Evolutionary conservation across 2,329 filamentous ascomycete genomes (phyloP), one percentile per base, ranked within the genome.

Genomic region (Kalaharituber pfeilii): DNA sequence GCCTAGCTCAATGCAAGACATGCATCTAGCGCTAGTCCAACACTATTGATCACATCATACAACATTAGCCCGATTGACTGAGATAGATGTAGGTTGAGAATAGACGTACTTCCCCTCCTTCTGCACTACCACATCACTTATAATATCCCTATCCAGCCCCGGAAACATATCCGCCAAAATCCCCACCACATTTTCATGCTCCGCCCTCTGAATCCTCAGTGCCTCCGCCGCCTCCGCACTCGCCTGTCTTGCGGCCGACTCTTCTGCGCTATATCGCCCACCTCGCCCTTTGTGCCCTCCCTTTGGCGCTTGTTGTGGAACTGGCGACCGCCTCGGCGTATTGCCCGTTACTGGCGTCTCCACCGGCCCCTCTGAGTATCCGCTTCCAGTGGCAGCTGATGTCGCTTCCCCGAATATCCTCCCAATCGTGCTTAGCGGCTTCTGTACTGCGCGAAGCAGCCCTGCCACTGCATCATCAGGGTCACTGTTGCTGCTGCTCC

Each of bases 141-240:
- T 96, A 33, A 98, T 77, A 50, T 98, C 93, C 64, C 80, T 79
- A 67, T 98, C 91, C 51, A 98, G 72, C 65, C 93, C 87, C 0
- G 91, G 91, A 67, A 98, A 98, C 91, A 98, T 98, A 63, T 86
- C 84, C 49, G 86, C 81, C 55, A 98, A 71, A 30, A 91, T 96
- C 69, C 96, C 91, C 2, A 96, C 89, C 6, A 98, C 81, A 63
- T 87, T 89, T 53, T 79, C 75, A 68, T 96, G 88, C 72, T 98
- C 91, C 53, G 82, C 81, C 30, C 80, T 75, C 62, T 91, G 81
- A 57, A 96, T 79, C 15, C 84, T 75, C 60, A 87, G 79, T 6
- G 89, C 89, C 67, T 98, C 85, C 8, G 89, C 89, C 5, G 78
- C 79, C 68, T 96, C 89, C 0, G 85, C 87, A 62, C 84, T 93